Evolutionary conservation across 805 yeast genomes (phyloP), one percentile per base, ranked within the genome.

Genomic region (Sungouiozyma intestinalis): DNA sequence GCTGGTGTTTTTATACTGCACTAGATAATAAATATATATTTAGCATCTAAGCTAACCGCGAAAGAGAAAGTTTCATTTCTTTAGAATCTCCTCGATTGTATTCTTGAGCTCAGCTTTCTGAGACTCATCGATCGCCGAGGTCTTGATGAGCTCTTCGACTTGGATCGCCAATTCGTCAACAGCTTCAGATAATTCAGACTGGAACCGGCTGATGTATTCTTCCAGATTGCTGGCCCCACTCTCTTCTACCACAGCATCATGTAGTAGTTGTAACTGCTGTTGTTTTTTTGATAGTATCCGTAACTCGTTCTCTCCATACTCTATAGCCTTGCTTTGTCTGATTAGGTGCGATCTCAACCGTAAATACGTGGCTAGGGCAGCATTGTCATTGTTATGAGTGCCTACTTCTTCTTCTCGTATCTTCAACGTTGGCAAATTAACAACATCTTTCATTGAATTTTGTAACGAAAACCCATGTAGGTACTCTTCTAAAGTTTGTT

Each of bases 331-430:
- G 40, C 55, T 51, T 38, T 55, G 53, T 7, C 35, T 24, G 5
- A 47, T 40, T 16, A 59, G 33, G 13, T 49, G 46, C 9, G 34
- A 42, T 38, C 57, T 45, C n/a, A 60, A 44, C 18, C 43, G 42
- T 16, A 49, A 47, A 40, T 60, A 60, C 40, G 58, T 62, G 7
- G 42, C 41, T n/a, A 59, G 41, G 5, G 47, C 39, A 9, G 40
- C 38, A 8, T 40, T 38, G 9, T 50, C 49, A 13, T 46, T 40
- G 16, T 47, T 47, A 4, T 40, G n/a, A n/a, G n/a, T 44, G 6
- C 5, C 36, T 42, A 13, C 41, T 47, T 9, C 33, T 35, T 6
- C 20, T 29, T 6, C 24, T n/a, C 11, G 16, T 35, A 9, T 39
- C 19, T 4, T 27, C 39, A 60, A 46, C 27, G 45, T 44, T n/a